phyloP scores from a whole-genome alignment of 1,284 basidiomycete species.

The Pascua guehoae region DNA sequence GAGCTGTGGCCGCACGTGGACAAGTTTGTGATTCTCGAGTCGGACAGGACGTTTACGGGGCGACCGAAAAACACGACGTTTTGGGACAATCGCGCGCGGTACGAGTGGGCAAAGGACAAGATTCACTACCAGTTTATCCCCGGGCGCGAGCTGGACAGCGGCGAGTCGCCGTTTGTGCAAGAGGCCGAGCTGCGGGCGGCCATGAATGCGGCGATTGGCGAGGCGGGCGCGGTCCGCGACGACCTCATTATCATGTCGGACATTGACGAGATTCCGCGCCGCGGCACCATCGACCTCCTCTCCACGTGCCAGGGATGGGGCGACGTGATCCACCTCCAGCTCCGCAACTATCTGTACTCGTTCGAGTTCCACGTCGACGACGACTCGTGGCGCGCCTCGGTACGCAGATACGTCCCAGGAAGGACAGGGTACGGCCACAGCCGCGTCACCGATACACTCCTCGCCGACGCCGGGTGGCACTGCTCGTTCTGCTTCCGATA shows the following conservation, averaged over 20 bases:
- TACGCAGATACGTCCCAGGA: no score
- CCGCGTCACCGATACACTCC: slow-evolving; percentile 52
- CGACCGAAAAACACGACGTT: slow-evolving; percentile 59
- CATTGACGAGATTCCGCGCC: slow-evolving; percentile 64
- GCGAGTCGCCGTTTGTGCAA: slow-evolving; percentile 50
- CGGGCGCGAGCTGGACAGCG: slow-evolving; percentile 29
- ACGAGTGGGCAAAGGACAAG: slow-evolving; percentile 19
- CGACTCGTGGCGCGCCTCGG: slow-evolving; percentile 55
- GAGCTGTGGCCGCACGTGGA: slow-evolving; percentile 63
- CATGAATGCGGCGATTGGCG: slow-evolving; percentile 3
- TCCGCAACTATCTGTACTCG: slow-evolving; percentile 64
- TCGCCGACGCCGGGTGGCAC: slow-evolving; percentile 61
- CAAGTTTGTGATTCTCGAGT: slow-evolving; percentile 65
- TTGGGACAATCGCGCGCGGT: slow-evolving; percentile 20
- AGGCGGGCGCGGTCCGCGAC: background rate
- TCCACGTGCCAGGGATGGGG: slow-evolving; percentile 55
- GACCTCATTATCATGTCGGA: slow-evolving; percentile 62
- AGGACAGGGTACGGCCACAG: slow-evolving; percentile 28
- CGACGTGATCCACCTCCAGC: slow-evolving; percentile 60
- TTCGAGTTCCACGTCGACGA: slow-evolving; percentile 55
- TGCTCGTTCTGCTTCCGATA: slow-evolving; percentile 38
- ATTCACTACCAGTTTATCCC: background rate
- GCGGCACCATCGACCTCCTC: slow-evolving; percentile 58
- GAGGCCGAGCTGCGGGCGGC: slow-evolving; percentile 29
- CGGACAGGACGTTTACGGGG: slow-evolving; percentile 62